Conservation (phyloP, 768 basidiomycete genomes). For the Suillus fuscotomentosus region DNA sequence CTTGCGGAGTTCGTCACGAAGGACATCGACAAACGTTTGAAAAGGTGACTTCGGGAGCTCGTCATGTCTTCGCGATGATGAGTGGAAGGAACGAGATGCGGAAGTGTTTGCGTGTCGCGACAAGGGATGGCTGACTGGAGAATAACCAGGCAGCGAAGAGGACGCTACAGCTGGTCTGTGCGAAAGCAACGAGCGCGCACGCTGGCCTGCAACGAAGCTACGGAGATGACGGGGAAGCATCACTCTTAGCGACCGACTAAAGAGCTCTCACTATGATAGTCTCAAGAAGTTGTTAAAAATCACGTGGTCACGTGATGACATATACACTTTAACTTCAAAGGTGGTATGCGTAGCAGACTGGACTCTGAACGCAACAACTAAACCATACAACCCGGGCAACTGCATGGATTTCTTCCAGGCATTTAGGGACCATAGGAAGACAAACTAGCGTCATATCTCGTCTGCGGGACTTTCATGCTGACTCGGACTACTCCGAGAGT, state of each 20-base stretch:
- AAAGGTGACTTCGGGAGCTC: slow-evolving; percentile 90
- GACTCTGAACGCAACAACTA: not conserved
- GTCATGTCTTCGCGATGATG: slow-evolving; percentile 57
- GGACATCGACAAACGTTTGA: slow-evolving; percentile 92
- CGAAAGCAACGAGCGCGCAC: slow-evolving; percentile 21
- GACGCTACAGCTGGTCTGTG: slow-evolving; percentile 14
- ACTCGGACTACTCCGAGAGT: too few relatives aligned
- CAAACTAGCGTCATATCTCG: not conserved
- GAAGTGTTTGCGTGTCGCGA: slow-evolving; percentile 12
- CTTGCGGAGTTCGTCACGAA: slow-evolving; percentile 90
- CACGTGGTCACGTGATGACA: slow-evolving; percentile 1
- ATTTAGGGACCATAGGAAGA: not conserved
- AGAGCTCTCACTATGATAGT: not conserved
- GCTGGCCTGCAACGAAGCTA: slow-evolving; percentile 32
- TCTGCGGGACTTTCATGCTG: not conserved
- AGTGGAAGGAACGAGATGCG: slow-evolving; percentile 50
- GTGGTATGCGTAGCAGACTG: not conserved
- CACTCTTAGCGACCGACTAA: not conserved
- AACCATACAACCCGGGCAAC: not conserved
- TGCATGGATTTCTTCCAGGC: not conserved
- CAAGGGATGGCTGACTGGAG: not conserved
- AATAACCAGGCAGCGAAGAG: slow-evolving; percentile 32
- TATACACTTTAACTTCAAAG: not conserved
- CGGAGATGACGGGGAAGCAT: slow-evolving; percentile 52
- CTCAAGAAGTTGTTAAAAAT: not conserved